Conservation (phyloP, 2,329 filamentous ascomycete species). For the Arthrobotrys musiformis region DNA sequence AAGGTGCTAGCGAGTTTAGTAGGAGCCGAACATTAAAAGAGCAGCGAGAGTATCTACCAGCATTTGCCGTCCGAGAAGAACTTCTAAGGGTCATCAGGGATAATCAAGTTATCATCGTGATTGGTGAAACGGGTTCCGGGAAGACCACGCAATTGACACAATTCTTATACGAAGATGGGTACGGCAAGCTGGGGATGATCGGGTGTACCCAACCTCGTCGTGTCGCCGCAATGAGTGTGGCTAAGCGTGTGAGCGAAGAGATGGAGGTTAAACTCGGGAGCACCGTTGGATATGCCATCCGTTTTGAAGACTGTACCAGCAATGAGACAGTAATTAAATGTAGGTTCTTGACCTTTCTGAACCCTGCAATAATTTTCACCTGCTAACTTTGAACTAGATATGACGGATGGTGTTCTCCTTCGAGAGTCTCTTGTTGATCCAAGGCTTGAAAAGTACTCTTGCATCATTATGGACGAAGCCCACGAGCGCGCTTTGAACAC, state of each 20-base stretch:
- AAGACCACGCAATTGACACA: constrained; percentile 98
- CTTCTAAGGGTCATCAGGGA: constrained; percentile 90
- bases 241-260: constrained; percentile 96
- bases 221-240: constrained; percentile 98
- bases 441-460: constrained; percentile 94
- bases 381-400: constrained; percentile 68
- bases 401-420: constrained; percentile 96
- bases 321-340: constrained; percentile 94
- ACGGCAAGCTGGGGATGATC: constrained; percentile 86
- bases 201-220: constrained; percentile 95
- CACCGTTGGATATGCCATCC: constrained; percentile 93
- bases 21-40: constrained; percentile 89
- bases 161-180: constrained; percentile 95
- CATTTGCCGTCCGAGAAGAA: constrained; percentile 95
- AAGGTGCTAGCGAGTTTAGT: constrained; percentile 90
- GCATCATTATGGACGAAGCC: constrained; percentile 99
- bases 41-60: constrained; percentile 91
- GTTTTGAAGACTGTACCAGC: constrained; percentile 97
- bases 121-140: constrained; percentile 95
- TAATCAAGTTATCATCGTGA: constrained; percentile 96
- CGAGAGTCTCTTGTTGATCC: constrained; percentile 92
- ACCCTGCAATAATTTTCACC: not conserved
- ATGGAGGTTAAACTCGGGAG: constrained; percentile 93
- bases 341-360: constrained; percentile 60
- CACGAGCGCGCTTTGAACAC: constrained; percentile 97